A percentile compares a stretch with the other conserved stretches of the same genome.
phyloP scores from a whole-genome alignment of 805 yeast genomes.

The Sugiyamaella valdiviana region DNA sequence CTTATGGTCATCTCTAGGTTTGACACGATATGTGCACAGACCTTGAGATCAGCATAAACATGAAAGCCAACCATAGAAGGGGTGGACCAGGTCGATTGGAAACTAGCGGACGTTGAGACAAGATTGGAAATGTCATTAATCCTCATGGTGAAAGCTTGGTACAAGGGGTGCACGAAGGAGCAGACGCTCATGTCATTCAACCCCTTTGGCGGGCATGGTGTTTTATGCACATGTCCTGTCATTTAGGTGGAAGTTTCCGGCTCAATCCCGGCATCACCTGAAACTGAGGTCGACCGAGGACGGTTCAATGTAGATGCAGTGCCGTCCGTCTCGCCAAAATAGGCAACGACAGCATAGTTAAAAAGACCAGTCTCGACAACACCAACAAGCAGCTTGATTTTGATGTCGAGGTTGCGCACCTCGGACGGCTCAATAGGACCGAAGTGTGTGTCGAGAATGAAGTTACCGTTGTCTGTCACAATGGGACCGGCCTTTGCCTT shows the following conservation, averaged over 20 bases:
- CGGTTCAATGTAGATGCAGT: constrained; percentile 30
- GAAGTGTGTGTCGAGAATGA: constrained; percentile 87
- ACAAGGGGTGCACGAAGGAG: too few species aligned
- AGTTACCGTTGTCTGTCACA: constrained; percentile 92
- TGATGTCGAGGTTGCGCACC: constrained; percentile 48
- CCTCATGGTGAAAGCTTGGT: too few species aligned
- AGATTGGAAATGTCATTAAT: too few species aligned
- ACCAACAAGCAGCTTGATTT: constrained; percentile 74
- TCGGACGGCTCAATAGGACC: constrained; percentile 53
- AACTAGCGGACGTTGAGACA: background rate
- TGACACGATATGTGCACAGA: background rate
- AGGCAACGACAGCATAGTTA: constrained; percentile 65
- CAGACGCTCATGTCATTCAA: too few species aligned
- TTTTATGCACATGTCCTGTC: too few species aligned
- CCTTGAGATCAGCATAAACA: background rate
- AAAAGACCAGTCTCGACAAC: constrained; percentile 96
- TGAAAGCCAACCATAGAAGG: background rate
- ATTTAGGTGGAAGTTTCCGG: too few species aligned
- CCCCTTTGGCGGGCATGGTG: too few species aligned
- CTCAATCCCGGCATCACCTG: background rate
- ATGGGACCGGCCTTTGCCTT: constrained; percentile 95
- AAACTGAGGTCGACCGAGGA: background rate
- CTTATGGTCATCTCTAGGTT: background rate
- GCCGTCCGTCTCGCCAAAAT: constrained; percentile 85
- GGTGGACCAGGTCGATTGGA: background rate